These are phyloP conservation scores for Aspergillus pseudotamarii DNA, from an alignment of 2,329 filamentous ascomycete species.

Conservation along the genomic window DNA sequence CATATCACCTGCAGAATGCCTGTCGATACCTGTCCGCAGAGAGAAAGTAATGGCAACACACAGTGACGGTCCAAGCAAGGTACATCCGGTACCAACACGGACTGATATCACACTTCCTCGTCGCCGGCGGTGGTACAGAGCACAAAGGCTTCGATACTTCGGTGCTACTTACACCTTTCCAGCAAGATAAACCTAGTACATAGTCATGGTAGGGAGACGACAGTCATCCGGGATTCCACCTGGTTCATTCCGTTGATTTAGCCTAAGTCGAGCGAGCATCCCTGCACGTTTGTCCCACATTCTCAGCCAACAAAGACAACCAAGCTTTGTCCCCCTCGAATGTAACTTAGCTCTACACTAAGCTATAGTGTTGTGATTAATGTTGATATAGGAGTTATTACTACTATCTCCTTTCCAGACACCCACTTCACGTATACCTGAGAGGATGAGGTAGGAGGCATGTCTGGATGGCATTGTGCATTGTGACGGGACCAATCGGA, in stretches of 20 bases:
- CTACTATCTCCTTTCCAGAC: neutral
- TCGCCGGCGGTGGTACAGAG: neutral
- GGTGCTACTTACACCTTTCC: neutral
- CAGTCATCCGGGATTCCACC: neutral
- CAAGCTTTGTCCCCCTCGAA: slow-evolving; percentile 11
- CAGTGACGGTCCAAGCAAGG: slow-evolving; percentile 2
- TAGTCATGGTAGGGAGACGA: neutral
- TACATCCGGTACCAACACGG: slow-evolving; percentile 5
- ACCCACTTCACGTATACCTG: neutral
- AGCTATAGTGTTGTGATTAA: neutral
- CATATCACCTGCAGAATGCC: slow-evolving; percentile 20
- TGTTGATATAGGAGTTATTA: neutral
- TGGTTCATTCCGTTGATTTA: neutral
- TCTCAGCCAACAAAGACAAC: slow-evolving; percentile 3
- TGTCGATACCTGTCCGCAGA: slow-evolving; percentile 4
- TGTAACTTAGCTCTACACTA: slow-evolving; percentile 6
- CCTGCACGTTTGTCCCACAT: slow-evolving; percentile 6
- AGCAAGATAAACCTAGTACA: neutral
- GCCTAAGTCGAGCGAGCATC: neutral
- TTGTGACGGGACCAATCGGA: neutral
- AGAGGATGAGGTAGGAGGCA: neutral
- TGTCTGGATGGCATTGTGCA: neutral
- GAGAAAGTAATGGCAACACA: neutral
- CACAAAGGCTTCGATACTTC: neutral
- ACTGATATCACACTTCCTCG: slow-evolving; percentile 7